Evolutionary conservation across 371 early-diverging fungal species (phyloP).

Genomic region (Apophysomyces sp.): DNA sequence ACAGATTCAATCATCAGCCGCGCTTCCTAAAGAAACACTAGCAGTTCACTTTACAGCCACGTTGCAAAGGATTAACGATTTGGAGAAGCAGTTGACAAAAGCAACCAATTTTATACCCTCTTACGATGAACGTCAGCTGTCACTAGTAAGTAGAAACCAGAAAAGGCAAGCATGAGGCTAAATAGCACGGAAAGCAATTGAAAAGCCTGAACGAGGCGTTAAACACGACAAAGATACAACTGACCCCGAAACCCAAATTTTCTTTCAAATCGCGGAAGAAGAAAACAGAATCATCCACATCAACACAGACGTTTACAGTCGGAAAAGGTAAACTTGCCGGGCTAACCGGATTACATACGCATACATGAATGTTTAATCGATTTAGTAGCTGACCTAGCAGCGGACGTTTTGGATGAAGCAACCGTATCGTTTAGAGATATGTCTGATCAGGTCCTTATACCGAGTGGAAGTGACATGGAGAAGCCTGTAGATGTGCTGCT

Average conservation of each 20-base stretch:
- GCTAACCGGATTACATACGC: neutral
- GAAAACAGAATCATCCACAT: constrained; percentile 6
- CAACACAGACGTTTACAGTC: constrained; percentile 2
- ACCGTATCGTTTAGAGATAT: constrained; percentile 26
- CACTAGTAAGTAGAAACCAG: constrained; percentile 22
- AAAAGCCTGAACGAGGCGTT: constrained; percentile 41
- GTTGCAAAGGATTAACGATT: constrained; percentile 41
- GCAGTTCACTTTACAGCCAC: constrained; percentile 32
- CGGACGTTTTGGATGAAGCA: constrained; percentile 14
- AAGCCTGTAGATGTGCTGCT: constrained; percentile 51
- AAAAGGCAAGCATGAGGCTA: neutral
- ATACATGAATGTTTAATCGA: neutral
- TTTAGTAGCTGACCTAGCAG: neutral
- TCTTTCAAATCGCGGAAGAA: constrained; percentile 60
- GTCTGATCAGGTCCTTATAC: neutral
- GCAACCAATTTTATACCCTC: constrained; percentile 55
- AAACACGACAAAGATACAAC: constrained; percentile 22
- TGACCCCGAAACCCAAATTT: constrained; percentile 62
- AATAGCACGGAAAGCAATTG: constrained; percentile 39
- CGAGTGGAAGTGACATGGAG: neutral
- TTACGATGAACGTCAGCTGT: constrained; percentile 60
- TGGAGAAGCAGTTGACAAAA: constrained; percentile 57
- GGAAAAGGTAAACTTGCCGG: neutral
- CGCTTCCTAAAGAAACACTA: constrained; percentile 26
- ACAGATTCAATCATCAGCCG: constrained; percentile 16